phyloP scores from a whole-genome alignment of 768 basidiomycete genomes.

The Hebeloma cylindrosporum region DNA sequence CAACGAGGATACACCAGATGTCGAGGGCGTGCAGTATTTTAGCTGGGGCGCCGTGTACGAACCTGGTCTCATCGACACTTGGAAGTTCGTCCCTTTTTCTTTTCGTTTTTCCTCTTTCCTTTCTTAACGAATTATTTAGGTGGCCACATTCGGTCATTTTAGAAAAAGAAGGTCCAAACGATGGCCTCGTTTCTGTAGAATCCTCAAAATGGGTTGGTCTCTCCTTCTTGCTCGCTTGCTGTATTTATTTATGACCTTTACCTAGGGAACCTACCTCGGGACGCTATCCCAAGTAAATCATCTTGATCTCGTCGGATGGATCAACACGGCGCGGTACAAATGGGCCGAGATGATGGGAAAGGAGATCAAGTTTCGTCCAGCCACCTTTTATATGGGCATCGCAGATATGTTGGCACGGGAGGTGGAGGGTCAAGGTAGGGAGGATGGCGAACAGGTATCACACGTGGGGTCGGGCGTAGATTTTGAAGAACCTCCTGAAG shows the following conservation, averaged over 20 bases:
- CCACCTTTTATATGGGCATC: constrained; percentile 86
- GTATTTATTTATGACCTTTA: not conserved
- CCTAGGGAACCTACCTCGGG: constrained; percentile 93
- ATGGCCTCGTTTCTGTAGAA: constrained; percentile 87
- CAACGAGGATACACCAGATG: constrained; percentile 83
- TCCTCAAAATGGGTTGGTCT: constrained; percentile 78
- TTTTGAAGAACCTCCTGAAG: constrained; percentile 9
- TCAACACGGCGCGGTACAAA: constrained; percentile 84
- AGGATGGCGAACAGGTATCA: constrained; percentile 3
- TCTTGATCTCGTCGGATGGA: constrained; percentile 92
- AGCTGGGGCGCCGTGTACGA: constrained; percentile 94
- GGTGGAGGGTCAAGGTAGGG: constrained; percentile 55
- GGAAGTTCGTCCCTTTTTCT: constrained; percentile 52
- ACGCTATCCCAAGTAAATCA: constrained; percentile 91
- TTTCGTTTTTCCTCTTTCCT: not conserved
- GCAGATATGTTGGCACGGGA: constrained; percentile 75
- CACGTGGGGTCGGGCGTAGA: constrained; percentile 13
- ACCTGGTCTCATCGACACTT: constrained; percentile 89
- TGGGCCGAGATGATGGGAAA: constrained; percentile 88
- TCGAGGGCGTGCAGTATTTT: constrained; percentile 80
- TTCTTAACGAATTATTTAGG: constrained; percentile 20
- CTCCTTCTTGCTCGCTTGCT: not conserved
- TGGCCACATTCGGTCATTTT: constrained; percentile 81
- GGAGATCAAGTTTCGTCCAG: constrained; percentile 89
- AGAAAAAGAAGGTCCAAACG: constrained; percentile 89